Conservation (phyloP, 805 yeast species). For the Candida nitratophila region DNA sequence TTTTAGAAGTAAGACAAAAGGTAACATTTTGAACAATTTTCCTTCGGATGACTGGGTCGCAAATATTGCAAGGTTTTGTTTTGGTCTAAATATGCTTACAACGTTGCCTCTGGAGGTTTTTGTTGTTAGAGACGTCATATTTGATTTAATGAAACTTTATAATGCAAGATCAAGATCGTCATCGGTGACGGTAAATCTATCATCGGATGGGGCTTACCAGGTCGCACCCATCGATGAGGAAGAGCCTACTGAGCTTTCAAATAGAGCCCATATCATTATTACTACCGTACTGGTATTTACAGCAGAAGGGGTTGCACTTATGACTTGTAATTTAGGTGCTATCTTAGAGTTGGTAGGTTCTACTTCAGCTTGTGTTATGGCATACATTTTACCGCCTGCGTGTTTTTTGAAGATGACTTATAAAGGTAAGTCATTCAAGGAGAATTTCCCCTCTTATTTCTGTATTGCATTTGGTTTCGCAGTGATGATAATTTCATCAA, state of each 20-base stretch:
- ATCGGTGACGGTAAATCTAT: no score
- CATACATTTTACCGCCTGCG: slow-evolving; percentile 84
- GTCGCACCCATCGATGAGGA: slow-evolving; percentile 5
- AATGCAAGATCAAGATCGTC: no score
- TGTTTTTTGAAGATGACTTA: slow-evolving; percentile 66
- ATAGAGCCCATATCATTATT: slow-evolving; percentile 48
- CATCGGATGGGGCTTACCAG: slow-evolving; percentile 4
- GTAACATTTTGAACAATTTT: slow-evolving; percentile 84
- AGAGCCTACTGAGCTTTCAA: slow-evolving; percentile 21
- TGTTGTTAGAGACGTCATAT: slow-evolving; percentile 82
- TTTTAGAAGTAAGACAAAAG: slow-evolving; percentile 74
- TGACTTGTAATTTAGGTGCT: slow-evolving; percentile 85
- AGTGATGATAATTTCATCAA: slow-evolving; percentile 76
- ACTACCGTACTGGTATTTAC: slow-evolving; percentile 60
- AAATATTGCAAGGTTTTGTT: slow-evolving; percentile 83
- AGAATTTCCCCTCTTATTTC: slow-evolving; percentile 49
- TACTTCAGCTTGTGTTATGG: slow-evolving; percentile 87
- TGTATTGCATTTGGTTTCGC: slow-evolving; percentile 67
- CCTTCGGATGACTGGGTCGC: slow-evolving; percentile 66
- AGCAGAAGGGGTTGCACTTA: slow-evolving; percentile 69
- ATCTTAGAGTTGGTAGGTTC: slow-evolving; percentile 88
- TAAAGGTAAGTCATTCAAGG: slow-evolving; percentile 29
- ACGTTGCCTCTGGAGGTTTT: slow-evolving; percentile 88
- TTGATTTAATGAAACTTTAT: slow-evolving; percentile 40
- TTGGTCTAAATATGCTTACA: slow-evolving; percentile 88